Evolutionary conservation across 371 early-diverging fungal species (phyloP).

Genomic region (Mortierella sp.): DNA sequence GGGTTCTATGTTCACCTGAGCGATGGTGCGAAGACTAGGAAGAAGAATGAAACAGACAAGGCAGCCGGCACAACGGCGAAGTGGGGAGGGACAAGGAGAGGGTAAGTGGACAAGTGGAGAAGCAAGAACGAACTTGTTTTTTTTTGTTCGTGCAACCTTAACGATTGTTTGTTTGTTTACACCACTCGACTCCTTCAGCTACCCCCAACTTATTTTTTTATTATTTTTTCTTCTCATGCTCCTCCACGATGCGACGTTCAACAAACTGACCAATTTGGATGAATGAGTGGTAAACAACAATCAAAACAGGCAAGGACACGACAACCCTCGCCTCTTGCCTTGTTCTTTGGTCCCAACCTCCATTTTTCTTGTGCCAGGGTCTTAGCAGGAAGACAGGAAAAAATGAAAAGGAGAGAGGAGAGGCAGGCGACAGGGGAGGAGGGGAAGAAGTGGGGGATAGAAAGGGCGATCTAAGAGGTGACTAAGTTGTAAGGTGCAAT

Average conservation of each 20-base stretch:
- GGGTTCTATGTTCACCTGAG: not conserved
- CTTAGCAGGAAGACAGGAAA: not conserved
- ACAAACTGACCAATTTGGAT: not conserved
- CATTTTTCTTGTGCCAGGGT: not conserved
- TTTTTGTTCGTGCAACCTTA: not conserved
- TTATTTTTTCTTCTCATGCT: not conserved
- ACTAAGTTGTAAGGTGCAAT: not conserved
- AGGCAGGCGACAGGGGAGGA: not conserved
- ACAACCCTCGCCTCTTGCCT: not conserved
- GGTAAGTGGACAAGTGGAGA: not conserved
- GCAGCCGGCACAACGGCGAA: constrained; percentile 14
- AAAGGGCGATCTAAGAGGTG: not conserved
- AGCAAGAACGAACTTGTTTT: not conserved
- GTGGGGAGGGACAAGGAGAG: not conserved
- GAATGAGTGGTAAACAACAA: not conserved
- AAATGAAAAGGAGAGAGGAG: not conserved
- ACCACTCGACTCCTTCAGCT: not conserved
- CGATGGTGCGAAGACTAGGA: not conserved
- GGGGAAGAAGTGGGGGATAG: not conserved
- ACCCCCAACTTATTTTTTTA: not conserved
- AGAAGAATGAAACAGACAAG: constrained; percentile 5
- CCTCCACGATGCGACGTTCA: not conserved
- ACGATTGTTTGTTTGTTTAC: constrained; percentile 10
- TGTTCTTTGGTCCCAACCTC: not conserved
- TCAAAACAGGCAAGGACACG: not conserved